A percentile compares a stretch with the other conserved stretches of the same genome.
phyloP scores from a whole-genome alignment of 164 flowering plant species.

The Berberis vulgaris region DNA sequence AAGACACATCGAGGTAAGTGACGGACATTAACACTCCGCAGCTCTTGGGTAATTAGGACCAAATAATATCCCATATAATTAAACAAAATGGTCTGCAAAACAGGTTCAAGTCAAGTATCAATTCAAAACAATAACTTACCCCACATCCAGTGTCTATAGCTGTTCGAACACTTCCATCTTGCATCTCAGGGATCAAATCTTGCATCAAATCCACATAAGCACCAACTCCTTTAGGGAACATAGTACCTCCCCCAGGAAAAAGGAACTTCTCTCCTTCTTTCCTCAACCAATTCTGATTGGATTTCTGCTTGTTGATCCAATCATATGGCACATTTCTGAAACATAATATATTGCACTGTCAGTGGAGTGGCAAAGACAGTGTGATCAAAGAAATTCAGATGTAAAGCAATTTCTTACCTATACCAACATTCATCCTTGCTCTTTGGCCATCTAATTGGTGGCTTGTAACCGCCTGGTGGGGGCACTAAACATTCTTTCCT shows the following conservation, averaged over 20 bases:
- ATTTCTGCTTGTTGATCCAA: constrained; percentile 97
- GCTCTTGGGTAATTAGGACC: too few relatives aligned
- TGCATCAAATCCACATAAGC: constrained; percentile 85
- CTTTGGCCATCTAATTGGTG: constrained; percentile 90
- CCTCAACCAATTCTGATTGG: constrained; percentile 87
- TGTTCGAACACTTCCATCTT: constrained; percentile 81
- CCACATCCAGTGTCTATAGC: constrained; percentile 99
- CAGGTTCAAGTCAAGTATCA: too few relatives aligned
- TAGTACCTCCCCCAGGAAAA: constrained; percentile 98
- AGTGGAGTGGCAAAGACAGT: background rate
- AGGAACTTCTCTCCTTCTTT: constrained; percentile 90
- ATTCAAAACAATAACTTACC: constrained; percentile 39
- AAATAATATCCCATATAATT: too few relatives aligned
- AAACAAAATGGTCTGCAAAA: too few relatives aligned
- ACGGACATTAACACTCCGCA: too few relatives aligned
- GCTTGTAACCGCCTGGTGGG: constrained; percentile 88
- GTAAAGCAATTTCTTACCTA: constrained; percentile 39
- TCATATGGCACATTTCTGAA: constrained; percentile 95
- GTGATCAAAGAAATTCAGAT: background rate
- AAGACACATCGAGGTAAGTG: too few relatives aligned
- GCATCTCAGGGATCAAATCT: constrained; percentile 88
- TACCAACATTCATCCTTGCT: constrained; percentile 94
- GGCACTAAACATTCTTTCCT: constrained; percentile 90
- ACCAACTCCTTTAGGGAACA: constrained; percentile 93
- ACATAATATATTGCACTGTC: constrained; percentile 8